Base-by-base conservation (phyloP, 495 filamentous ascomycete genomes). In the Penicillium chermesinum region DNA sequence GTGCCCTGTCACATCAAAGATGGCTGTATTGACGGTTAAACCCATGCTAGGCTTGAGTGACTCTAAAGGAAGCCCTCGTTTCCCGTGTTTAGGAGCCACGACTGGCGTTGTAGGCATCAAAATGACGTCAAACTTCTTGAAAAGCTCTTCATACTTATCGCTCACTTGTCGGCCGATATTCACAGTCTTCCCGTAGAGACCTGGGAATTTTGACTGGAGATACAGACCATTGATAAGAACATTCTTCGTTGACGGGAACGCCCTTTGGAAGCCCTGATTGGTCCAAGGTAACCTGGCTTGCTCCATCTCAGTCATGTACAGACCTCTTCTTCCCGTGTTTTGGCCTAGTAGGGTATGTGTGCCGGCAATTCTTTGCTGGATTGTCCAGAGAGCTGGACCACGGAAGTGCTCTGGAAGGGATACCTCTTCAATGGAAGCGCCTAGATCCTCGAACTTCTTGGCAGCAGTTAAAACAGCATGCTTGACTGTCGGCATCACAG, bases 1-100 rank as follows among this genome's bases (percentile, higher is more conserved):
- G 57, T 82, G 80, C 0, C 80, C 80, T 0, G 78, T 76, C 17
- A 68, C 63, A 62, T 84, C 76, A 49, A 82, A 81, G 12, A 73
- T 65, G 27, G 73, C 71, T 5, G 79, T 83, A 48, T 83, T 82
- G 15, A 67, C 69, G 1, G 75, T 72, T 25, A 77, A 49, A 0
- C 76, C 76, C 42, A 68, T 66, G 14, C 69, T 67, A 15, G 66
- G 64, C 13, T 55, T 54, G 20, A 77, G 37, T 32, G 71, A 69
- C 25, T 67, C 65, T 42, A 75, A 36, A 0, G 70, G 74, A 1
- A 59, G 54, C 13, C 63, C 69, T 6, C 64, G 57, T 41, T 59
- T 64, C 0, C 59, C 65, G 51, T 74, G 61, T 25, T 52, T 55
- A 35, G 64, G 62, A 5, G 73, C 62, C 17, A 74, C 58, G 45